Evolutionary conservation across 257 asterid genomes (phyloP), one percentile per base, ranked within the genome.

Genomic region (Lavandula angustifolia): DNA sequence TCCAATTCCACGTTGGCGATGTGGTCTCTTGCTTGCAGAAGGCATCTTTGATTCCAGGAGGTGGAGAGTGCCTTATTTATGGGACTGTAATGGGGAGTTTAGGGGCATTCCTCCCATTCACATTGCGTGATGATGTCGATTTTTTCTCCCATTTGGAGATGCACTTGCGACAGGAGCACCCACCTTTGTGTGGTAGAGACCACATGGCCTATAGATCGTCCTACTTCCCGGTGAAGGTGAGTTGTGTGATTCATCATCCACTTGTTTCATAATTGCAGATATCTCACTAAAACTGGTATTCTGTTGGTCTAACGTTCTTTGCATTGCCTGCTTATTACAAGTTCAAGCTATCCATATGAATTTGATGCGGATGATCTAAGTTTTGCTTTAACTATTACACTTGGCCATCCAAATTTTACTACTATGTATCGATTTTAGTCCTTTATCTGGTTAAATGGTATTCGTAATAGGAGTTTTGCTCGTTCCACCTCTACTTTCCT

Each of bases 121-220:
- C 92, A 64, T 90, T 96, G 4, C 87, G 99, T 9, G 99, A 94
- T 69, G 99, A 94, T 71, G 97, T 94, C n/a, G 97, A 94, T 74
- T 94, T 94, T 75, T 94, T 94, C 76, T 82, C 95, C 47, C 97
- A 94, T 79, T 70, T 94, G 89, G 99, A 94, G 92, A 94, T 94
- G 99, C 99, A 94, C 71, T 12, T 94, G 92, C 78, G 99, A 76
- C 99, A 94, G 82, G 99, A 94, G 67, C 74, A 90, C 73, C 99
- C 99, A 58, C 99, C 98, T 50, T 70, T 94, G 42, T 94, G 99
- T 73, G 99, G 99, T 54, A 85, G 99, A 68, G 99, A 94, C 74
- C 99, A 94, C 71, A 94, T 94, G 97, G 94, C 95, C n/a, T 94
- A 86, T 69, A 80, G 99, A 82, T 94, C 99, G 51, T 75, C 98